Base-by-base conservation (phyloP, 1,139 yeast species). In the Candida dubliniensis region DNA sequence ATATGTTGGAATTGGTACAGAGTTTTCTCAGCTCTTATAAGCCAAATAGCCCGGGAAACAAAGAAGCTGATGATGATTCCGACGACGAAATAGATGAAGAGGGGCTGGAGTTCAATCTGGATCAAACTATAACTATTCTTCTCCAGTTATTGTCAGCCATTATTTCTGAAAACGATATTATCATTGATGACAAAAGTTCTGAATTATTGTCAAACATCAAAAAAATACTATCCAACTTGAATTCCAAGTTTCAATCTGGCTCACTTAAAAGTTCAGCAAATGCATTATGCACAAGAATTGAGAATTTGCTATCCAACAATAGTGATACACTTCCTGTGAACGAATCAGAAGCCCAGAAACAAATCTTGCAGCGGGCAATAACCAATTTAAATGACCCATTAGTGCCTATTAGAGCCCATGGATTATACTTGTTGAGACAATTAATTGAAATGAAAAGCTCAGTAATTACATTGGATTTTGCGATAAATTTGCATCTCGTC, bases 351-450 rank as follows among this genome's bases (percentile, higher is more conserved):
- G 38, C 55, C 9, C 60, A 60, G 11, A 47, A 48, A 26, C 59
- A 62, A 39, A 56, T 56, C 1, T 58, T 74, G 3, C 72, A 75
- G 13, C 67, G 79, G 34, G 96, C 96, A 0, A 66, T 88, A 34
- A 71, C 77, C 0, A 78, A 83, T 46, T 64, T 93, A 41, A 82
- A 81, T 47, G 96, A 91, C 60, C 87, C 93, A 0, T 66, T 85
- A 45, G 84, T 87, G 1, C 96, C 98, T 0, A 79, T 90, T 2
- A 71, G 91, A 45, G 98, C 96, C 0, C 93, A 87, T 61, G 99
- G 97, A 0, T 66, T 93, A 14, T 80, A 79, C 51, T 64, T 85
- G 25, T 63, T 91, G 13, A 71, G 90, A 33, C 74, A 77, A 42
- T 67, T 91, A 38, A 74, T 87, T 2, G 73, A 71, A 31, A 60